A percentile compares a stretch with the other conserved stretches of the same genome.
Conservation (phyloP, 2,329 filamentous ascomycete species). For the Beauveria australis region DNA sequence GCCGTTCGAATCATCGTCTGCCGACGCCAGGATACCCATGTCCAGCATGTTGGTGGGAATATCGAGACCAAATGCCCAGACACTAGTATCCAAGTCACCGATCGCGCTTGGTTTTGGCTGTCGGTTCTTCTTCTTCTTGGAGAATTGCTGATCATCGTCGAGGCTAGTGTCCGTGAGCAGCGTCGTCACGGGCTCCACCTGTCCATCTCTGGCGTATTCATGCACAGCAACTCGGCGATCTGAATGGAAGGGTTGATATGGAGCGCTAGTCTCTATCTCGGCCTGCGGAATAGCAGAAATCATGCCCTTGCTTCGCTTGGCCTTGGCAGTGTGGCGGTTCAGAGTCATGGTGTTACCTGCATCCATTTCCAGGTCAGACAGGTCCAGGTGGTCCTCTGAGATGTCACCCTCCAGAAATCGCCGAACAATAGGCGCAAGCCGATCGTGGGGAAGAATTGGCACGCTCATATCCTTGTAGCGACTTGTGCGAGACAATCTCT, state of each 20-base stretch:
- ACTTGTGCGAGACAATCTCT: constrained; percentile 43
- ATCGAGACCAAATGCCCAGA: constrained; percentile 55
- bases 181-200: constrained; percentile 28
- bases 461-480: constrained; percentile 61
- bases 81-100: constrained; percentile 13
- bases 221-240: constrained; percentile 76
- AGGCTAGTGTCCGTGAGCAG: constrained; percentile 34
- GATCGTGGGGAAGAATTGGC: constrained; percentile 51
- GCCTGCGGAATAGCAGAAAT: constrained; percentile 64
- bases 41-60: constrained; percentile 45
- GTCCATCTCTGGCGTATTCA: constrained; percentile 42
- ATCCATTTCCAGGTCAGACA: constrained; percentile 45
- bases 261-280: constrained; percentile 91
- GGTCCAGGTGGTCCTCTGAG: constrained; percentile 47
- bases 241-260: constrained; percentile 93
- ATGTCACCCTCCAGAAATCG: constrained; percentile 42
- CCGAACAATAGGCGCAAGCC: constrained; percentile 47
- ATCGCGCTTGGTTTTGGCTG: constrained; percentile 14
- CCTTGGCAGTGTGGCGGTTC: constrained; percentile 30
- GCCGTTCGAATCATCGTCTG: constrained; percentile 45
- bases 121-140: constrained; percentile 30
- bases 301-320: constrained; percentile 34
- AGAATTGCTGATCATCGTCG: constrained; percentile 29
- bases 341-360: constrained; percentile 46
- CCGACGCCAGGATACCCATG: constrained; percentile 34